A percentile compares a stretch with the other conserved stretches of the same genome.
These are phyloP conservation scores for Coemansia sp. DNA, from an alignment of 371 early-diverging fungal genomes.

Conservation along the genomic window DNA sequence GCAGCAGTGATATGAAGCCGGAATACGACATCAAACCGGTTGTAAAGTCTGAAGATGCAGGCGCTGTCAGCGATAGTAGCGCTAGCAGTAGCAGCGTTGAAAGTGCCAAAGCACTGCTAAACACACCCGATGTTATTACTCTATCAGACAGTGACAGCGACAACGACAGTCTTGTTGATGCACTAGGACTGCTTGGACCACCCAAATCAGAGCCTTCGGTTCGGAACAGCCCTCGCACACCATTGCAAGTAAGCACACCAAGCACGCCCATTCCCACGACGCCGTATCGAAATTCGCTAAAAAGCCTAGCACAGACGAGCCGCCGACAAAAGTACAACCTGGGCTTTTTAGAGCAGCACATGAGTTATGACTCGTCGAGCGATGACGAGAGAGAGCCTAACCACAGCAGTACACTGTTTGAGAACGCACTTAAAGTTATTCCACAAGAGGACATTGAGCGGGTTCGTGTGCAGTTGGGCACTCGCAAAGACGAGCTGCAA, in stretches of 20 bases:
- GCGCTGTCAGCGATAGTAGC: neutral
- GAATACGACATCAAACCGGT: neutral
- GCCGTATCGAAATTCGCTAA: conserved; percentile 30
- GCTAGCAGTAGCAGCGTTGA: neutral
- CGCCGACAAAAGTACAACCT: conserved; percentile 20
- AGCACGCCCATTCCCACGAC: neutral
- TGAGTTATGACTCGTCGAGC: neutral
- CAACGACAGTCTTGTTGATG: conserved; percentile 25
- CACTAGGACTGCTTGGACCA: conserved; percentile 20
- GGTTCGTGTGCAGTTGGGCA: conserved; percentile 10
- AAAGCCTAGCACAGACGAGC: conserved; percentile 29
- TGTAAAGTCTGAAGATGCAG: neutral
- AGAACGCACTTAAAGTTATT: neutral
- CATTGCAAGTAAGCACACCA: neutral
- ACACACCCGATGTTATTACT: neutral
- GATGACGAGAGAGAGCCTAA: neutral
- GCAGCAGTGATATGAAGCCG: neutral
- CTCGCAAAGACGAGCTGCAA: neutral
- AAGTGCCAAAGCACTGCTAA: neutral
- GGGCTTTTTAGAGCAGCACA: conserved; percentile 24
- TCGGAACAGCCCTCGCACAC: neutral
- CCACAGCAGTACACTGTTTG: neutral
- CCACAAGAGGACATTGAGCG: conserved; percentile 1
- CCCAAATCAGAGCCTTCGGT: neutral
- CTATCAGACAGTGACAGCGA: conserved; percentile 34